phyloP scores from a whole-genome alignment of 2,329 filamentous ascomycete genomes.

The Hypoxylon sp. region DNA sequence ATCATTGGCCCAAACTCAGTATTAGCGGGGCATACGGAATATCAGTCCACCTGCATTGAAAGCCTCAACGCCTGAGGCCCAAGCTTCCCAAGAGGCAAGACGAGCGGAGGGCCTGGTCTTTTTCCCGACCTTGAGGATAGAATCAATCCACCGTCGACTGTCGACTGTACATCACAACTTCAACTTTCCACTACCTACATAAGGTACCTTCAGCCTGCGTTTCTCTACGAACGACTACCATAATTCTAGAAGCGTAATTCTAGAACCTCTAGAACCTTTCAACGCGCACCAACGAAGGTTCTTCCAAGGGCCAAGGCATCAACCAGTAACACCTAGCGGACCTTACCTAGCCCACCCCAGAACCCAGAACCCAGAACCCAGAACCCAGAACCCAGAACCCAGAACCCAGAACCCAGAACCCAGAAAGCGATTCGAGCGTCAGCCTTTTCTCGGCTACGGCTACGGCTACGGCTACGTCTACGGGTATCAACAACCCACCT shows the following conservation, averaged over 20 bases:
- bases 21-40: too few species aligned
- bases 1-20: too few species aligned
- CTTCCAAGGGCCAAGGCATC: too few species aligned
- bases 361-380: too few species aligned
- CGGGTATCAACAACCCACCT: conserved; percentile 10
- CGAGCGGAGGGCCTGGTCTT: conserved; percentile 14
- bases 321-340: not conserved
- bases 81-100: conserved; percentile 19
- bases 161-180: conserved; percentile 1
- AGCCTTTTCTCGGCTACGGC: not conserved
- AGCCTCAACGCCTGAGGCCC: conserved; percentile 24
- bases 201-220: conserved; percentile 12
- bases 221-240: not conserved
- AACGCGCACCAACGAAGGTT: not conserved
- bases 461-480: too few species aligned
- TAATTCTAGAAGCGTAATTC: too few species aligned
- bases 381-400: too few species aligned
- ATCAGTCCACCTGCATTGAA: too few species aligned
- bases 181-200: conserved; percentile 18
- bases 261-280: not conserved
- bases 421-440: not conserved
- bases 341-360: too few species aligned
- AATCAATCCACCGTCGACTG: conserved; percentile 16
- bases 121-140: conserved; percentile 30
- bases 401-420: too few species aligned